Base-by-base conservation (phyloP, 164 flowering plant species). In the Nymphaea thermarum region DNA sequence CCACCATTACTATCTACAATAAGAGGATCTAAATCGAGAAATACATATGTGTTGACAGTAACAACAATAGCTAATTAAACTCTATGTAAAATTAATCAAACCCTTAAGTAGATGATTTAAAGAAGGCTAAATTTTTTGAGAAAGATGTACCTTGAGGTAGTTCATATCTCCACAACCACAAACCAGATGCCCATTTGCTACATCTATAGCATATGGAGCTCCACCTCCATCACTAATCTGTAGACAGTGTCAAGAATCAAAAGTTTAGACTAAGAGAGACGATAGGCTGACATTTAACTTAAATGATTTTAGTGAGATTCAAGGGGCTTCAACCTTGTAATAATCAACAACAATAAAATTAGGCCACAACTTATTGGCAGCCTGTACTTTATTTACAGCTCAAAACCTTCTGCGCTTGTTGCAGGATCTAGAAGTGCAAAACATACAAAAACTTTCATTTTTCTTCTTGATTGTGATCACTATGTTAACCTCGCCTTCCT, bases 191-290 rank as follows among this genome's bases (percentile, higher is more conserved):
- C 99, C 99, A 71, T 91, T 94, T 47, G 88, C 81, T 61, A 77
- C 73, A 77, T 94, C 96, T 18, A 81, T 78, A 4, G 96, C 92
- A 66, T 83, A 79, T 3, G 93, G 73, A 3, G 95, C 87, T 70
- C 99, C 99, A 3, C 90, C 88, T 44, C 96, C 92, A 68, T 94
- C 92, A 63, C 93, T 94, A 71, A 93, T 89, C 99, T 94, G 87
- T 64, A 67, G 63, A 51, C 14, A 4, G 14, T 10, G 14, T 4
- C 36, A 25, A 1, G 36, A 25, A 25, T 25, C 36, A 25, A 25
- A 25, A 25, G 36, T 25, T 25, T 25, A 25, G 36, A 25, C 36
- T 25, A 25, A 25, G 36, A 25, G 36, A 25, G 36, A 25, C 1
- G 36, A 25, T 15, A 51, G 0, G 14, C 14, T 51, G 14, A 51